Conservation (phyloP, 2,329 filamentous ascomycete genomes). For the Aspergillus chevalieri region DNA sequence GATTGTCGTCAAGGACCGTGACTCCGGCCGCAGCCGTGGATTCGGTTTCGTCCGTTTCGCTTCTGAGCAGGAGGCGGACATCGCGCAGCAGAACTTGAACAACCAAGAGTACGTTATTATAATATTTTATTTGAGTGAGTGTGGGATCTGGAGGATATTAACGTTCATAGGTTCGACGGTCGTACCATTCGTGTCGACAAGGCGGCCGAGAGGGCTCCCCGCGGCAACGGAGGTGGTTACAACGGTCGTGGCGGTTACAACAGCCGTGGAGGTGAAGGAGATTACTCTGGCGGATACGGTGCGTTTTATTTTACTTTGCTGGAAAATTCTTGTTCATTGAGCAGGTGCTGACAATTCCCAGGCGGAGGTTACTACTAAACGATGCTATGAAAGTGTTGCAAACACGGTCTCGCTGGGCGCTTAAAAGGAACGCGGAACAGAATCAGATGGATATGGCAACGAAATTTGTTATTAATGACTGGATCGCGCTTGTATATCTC, state of each 20-base stretch:
- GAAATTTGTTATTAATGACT: no score
- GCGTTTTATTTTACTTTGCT: background rate
- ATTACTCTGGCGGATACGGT: constrained; percentile 25
- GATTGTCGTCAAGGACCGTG: constrained; percentile 97
- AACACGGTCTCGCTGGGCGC: no score
- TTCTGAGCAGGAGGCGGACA: constrained; percentile 36
- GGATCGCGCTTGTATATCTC: no score
- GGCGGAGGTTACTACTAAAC: constrained; percentile 18
- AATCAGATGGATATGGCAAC: background rate
- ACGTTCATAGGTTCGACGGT: constrained; percentile 70
- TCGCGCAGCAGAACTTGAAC: constrained; percentile 40
- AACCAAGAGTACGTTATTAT: constrained; percentile 60
- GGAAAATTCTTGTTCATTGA: no score
- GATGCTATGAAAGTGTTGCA: background rate
- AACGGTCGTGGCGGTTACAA: constrained; percentile 43
- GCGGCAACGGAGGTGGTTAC: constrained; percentile 47
- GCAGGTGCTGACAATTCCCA: no score
- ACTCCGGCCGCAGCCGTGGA: constrained; percentile 91
- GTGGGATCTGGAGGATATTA: background rate
- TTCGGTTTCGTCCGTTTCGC: constrained; percentile 94
- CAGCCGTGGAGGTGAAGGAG: constrained; percentile 30
- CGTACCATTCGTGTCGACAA: constrained; percentile 93
- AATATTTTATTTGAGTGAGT: constrained; percentile 13
- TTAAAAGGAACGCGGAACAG: no score
- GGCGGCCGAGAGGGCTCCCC: constrained; percentile 71